These are phyloP conservation scores for Diaporthe caulivora DNA, from an alignment of 2,329 filamentous ascomycete species.

Conservation along the genomic window DNA sequence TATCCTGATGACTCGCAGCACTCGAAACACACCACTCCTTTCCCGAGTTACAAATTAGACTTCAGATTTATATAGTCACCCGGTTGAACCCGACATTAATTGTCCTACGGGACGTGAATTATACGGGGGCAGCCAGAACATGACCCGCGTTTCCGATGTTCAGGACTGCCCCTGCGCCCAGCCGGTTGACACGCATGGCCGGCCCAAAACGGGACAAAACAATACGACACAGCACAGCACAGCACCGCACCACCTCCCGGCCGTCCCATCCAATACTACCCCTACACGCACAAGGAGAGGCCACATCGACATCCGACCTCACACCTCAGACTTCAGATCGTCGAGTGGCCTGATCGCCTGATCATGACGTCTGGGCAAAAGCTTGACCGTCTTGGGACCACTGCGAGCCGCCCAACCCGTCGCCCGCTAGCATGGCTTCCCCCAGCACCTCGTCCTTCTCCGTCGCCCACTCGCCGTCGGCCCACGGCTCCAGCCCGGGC, in stretches of 20 bases:
- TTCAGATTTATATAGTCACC: slow-evolving; percentile 24
- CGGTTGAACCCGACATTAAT: slow-evolving; percentile 18
- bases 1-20: slow-evolving; percentile 28
- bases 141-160: slow-evolving; percentile 12
- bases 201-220: neutral
- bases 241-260: neutral
- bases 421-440: slow-evolving; percentile 20
- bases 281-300: neutral
- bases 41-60: slow-evolving; percentile 31
- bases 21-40: slow-evolving; percentile 22
- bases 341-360: slow-evolving; percentile 25
- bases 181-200: slow-evolving; percentile 3
- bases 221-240: neutral
- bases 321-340: slow-evolving; percentile 9
- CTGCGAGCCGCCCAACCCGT: slow-evolving; percentile 13
- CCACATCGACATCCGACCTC: neutral
- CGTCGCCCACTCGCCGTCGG: slow-evolving; percentile 28
- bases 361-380: slow-evolving; percentile 30
- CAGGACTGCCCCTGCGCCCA: slow-evolving; percentile 16
- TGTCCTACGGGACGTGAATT: slow-evolving; percentile 10
- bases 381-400: slow-evolving; percentile 22
- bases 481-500: slow-evolving; percentile 35
- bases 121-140: neutral
- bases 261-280: slow-evolving; percentile 14
- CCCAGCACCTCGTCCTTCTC: slow-evolving; percentile 21